These are phyloP conservation scores for Solanum chmielewskii DNA, from an alignment of 257 asterid genomes.

Conservation along the genomic window DNA sequence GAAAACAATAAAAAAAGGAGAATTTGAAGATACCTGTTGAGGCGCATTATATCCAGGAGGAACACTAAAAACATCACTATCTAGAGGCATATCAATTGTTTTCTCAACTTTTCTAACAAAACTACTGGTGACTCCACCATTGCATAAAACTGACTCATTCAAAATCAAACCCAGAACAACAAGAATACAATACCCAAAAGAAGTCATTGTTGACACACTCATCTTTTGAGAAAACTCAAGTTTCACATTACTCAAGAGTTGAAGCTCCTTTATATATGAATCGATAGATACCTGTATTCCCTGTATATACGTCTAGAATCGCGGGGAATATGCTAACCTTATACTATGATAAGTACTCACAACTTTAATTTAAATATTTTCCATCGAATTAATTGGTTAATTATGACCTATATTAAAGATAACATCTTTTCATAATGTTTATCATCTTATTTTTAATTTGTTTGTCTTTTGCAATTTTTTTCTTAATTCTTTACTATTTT, in stretches of 20 bases:
- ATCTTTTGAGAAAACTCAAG: constrained; percentile 2
- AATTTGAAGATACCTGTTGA: constrained; percentile 50
- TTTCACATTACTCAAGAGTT: background rate
- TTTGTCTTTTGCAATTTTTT: background rate
- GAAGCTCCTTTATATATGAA: background rate
- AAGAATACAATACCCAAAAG: constrained; percentile 4
- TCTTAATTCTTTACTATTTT: background rate
- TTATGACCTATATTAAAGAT: background rate
- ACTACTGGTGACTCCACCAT: constrained; percentile 56
- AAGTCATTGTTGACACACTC: constrained; percentile 6
- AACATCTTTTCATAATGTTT: too few relatives aligned
- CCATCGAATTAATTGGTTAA: background rate
- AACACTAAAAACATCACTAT: constrained; percentile 63
- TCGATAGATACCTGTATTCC: background rate
- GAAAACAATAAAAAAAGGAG: background rate
- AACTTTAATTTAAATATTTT: background rate
- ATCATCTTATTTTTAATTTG: background rate
- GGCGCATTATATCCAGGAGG: constrained; percentile 93
- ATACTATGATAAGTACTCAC: background rate
- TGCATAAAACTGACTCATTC: constrained; percentile 40
- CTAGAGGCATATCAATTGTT: constrained; percentile 60
- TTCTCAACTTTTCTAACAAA: constrained; percentile 48
- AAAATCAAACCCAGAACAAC: constrained; percentile 21
- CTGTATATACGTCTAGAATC: constrained; percentile 4
- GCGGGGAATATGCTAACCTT: constrained; percentile 28